Percentiles rank a stretch among this genome's conserved stretches.
Evolutionary conservation across 2,329 filamentous ascomycete species (phyloP).

Genomic region (Dendryphion nanum): DNA sequence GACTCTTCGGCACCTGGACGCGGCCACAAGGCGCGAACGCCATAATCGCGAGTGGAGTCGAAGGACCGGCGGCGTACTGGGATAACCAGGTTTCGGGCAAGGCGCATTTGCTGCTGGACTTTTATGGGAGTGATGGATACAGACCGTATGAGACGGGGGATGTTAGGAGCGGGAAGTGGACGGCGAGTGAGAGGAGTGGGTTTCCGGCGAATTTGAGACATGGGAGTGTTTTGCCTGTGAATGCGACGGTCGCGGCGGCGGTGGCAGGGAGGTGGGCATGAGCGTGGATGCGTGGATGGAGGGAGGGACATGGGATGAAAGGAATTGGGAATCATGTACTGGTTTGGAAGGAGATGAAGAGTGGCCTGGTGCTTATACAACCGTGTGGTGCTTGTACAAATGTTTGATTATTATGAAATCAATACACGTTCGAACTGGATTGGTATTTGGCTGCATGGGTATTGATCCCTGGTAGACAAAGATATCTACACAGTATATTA

Average conservation of each 20-base stretch:
- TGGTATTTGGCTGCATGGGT: too few relatives aligned
- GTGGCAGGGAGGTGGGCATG: conserved; percentile 31
- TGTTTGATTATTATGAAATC: too few relatives aligned
- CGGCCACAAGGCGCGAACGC: conserved; percentile 46
- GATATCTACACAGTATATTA: too few relatives aligned
- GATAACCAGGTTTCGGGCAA: conserved; percentile 32
- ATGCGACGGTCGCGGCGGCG: conserved; percentile 43
- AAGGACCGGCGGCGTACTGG: conserved; percentile 34
- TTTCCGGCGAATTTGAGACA: conserved; percentile 54
- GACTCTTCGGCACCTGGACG: conserved; percentile 54
- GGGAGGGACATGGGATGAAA: too few relatives aligned
- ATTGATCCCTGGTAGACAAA: too few relatives aligned
- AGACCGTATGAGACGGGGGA: conserved; percentile 49
- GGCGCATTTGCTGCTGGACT: conserved; percentile 49
- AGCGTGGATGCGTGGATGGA: too few relatives aligned
- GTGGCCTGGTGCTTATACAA: too few relatives aligned
- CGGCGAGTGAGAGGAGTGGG: conserved; percentile 39
- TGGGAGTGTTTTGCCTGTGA: conserved; percentile 52
- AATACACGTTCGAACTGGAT: too few relatives aligned
- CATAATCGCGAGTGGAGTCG: conserved; percentile 38
- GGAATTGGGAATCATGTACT: too few relatives aligned
- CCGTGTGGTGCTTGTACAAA: too few relatives aligned
- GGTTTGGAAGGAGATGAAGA: too few relatives aligned
- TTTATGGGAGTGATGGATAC: conserved; percentile 48
- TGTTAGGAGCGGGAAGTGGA: conserved; percentile 49